Evolutionary conservation across 495 filamentous ascomycete species (phyloP).

Genomic region (Bacidia rubella): DNA sequence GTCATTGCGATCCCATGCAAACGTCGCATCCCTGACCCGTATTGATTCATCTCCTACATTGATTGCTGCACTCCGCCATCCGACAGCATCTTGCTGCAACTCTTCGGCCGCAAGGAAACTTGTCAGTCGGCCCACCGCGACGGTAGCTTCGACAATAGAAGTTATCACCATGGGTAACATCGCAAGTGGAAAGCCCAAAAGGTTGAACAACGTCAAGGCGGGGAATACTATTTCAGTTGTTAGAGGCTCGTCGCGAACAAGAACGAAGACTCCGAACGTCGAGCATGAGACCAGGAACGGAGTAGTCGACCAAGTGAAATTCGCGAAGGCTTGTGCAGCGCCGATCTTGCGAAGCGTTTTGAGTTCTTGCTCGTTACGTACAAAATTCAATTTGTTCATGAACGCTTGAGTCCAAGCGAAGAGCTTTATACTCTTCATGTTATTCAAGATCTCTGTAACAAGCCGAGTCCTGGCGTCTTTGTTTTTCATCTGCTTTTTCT

Average conservation of each 20-base stretch:
- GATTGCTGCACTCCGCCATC: conserved; percentile 48
- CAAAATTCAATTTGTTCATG: conserved; percentile 90
- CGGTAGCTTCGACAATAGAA: conserved; percentile 86
- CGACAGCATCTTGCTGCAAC: conserved; percentile 72
- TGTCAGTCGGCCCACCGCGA: conserved; percentile 77
- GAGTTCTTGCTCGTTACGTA: conserved; percentile 89
- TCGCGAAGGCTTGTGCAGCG: conserved; percentile 81
- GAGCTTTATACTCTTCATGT: conserved; percentile 98
- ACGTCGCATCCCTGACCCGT: conserved; percentile 67
- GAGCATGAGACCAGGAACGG: conserved; percentile 97
- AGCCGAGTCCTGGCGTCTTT: conserved; percentile 88
- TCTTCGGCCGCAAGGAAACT: conserved; percentile 81
- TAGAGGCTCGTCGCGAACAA: conserved; percentile 64
- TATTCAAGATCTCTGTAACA: conserved; percentile 97
- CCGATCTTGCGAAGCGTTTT: conserved; percentile 94
- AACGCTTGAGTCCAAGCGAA: conserved; percentile 97
- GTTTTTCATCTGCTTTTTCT: conserved; percentile 97
- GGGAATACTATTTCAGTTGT: conserved; percentile 95
- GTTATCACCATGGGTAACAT: conserved; percentile 97
- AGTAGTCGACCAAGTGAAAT: conserved; percentile 99
- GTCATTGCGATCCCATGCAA: conserved; percentile 85
- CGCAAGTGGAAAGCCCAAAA: conserved; percentile 88
- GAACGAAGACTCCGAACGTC: conserved; percentile 88
- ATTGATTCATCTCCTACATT: conserved; percentile 76
- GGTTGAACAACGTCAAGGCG: conserved; percentile 79